Conservation (phyloP, 768 basidiomycete species). For the Russula foetens region DNA sequence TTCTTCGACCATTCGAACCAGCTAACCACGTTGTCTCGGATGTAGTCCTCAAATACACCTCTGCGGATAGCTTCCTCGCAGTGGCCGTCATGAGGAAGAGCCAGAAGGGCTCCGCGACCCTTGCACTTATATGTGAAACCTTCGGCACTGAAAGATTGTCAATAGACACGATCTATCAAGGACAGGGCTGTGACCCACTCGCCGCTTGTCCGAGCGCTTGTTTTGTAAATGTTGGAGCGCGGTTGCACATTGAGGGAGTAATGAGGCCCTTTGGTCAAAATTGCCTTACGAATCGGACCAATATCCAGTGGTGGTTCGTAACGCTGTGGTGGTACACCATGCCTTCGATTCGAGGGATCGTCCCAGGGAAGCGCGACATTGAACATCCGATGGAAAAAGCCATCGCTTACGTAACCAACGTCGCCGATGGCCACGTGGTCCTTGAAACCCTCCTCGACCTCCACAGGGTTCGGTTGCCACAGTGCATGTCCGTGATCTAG, state of each 20-base stretch:
- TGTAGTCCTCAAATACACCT: not conserved
- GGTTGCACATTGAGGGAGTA: not conserved
- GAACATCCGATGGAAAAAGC: constrained; percentile 16
- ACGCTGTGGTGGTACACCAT: not conserved
- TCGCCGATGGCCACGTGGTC: constrained; percentile 16
- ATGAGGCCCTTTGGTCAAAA: not conserved
- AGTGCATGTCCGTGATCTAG: constrained; percentile 9
- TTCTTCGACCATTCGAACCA: not conserved
- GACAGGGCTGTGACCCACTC: not conserved
- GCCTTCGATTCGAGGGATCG: not conserved
- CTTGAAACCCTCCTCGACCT: constrained; percentile 3
- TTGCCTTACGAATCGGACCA: too few species aligned
- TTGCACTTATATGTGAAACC: not conserved
- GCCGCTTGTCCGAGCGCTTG: too few species aligned
- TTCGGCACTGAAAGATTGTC: not conserved
- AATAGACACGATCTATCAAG: not conserved
- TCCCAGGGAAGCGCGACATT: not conserved
- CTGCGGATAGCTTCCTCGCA: not conserved
- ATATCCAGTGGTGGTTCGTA: not conserved
- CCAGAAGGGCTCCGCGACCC: not conserved
- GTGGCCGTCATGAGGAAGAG: not conserved
- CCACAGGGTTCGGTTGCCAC: constrained; percentile 17
- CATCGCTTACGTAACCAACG: constrained; percentile 16
- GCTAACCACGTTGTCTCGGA: not conserved
- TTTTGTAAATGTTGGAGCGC: too few species aligned